Evolutionary conservation across 2,329 filamentous ascomycete species (phyloP).

Genomic region (Fusarium albosuccineum): DNA sequence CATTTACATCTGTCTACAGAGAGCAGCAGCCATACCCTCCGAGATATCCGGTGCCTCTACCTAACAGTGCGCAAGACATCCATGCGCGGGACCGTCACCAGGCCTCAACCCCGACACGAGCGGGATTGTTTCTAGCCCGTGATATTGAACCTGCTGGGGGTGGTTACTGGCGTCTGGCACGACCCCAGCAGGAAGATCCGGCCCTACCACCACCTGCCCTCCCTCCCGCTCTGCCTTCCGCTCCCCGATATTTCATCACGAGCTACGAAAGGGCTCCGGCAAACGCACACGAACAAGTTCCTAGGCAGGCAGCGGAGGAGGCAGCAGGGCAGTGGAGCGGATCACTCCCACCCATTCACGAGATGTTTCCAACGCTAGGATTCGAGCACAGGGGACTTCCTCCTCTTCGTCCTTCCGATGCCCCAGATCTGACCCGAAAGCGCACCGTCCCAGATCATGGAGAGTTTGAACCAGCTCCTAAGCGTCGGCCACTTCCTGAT

Average conservation of each 20-base stretch:
- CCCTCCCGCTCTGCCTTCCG: not conserved
- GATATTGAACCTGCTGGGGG: not conserved
- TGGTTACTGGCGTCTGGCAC: slow-evolving; percentile 5
- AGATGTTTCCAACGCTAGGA: slow-evolving; percentile 24
- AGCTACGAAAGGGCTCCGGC: not conserved
- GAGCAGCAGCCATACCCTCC: not conserved
- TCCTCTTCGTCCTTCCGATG: not conserved
- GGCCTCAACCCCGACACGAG: not conserved
- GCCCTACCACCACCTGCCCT: not conserved
- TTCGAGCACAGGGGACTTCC: not conserved
- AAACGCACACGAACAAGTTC: not conserved
- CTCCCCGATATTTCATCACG: not conserved
- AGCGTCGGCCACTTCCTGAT: slow-evolving; percentile 29
- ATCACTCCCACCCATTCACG: slow-evolving; percentile 26
- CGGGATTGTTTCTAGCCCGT: not conserved
- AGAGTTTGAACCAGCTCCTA: slow-evolving; percentile 3
- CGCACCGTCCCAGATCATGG: slow-evolving; percentile 6
- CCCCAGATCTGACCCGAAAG: slow-evolving; percentile 3
- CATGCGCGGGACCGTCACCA: not conserved
- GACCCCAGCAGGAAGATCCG: not conserved
- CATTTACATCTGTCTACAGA: slow-evolving; percentile 1
- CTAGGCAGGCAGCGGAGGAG: not conserved
- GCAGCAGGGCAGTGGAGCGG: slow-evolving; percentile 1
- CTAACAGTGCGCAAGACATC: not conserved
- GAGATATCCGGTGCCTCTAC: not conserved